Base-by-base conservation (phyloP, 345 rosid genomes). In the Crucihimalaya himalaica region DNA sequence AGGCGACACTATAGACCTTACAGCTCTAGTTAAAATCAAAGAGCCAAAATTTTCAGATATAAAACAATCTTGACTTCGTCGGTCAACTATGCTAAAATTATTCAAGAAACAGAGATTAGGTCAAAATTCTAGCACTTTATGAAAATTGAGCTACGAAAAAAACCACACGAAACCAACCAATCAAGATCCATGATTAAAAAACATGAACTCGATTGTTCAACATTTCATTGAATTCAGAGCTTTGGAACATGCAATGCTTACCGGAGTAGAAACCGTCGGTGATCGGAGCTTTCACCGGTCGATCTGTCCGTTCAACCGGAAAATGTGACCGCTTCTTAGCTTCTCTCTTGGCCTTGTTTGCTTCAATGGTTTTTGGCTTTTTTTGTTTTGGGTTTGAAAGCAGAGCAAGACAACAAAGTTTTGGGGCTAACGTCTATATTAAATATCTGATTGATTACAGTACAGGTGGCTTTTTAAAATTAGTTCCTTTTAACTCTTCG, bases 31-130 rank as follows among this genome's bases (percentile, higher is more conserved):
- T 60, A 23, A 46, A 2, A 40, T 23, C 7, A 39, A 37, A 21
- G 18, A 61, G 34, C 40, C 39, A 20, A 45, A 45, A 45, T 5
- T 3, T 31, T 35, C 20, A 74, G 59, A 57, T 4, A 25, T 5
- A 10, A 31, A 57, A 52, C 63, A 62, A 14, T 8, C 25, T 76
- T 55, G 66, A 70, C 75, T 76, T 64, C 27, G 21, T 48, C 57
- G 48, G 76, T 77, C 80, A 77, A 77, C 80, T 56, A 47, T 70
- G 62, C 61, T 70, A 70, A 70, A 48, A 61, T 19, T 29, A 51
- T 4, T 27, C 77, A 63, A 3, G 28, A 73, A 56, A 74, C 6
- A 35, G 6, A 54, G 54, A 71, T 71, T 57, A 32, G 48, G 53
- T 65, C 72, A 64, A 9, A 16, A 50, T 47, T 29, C 21, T 52